Conservation (phyloP, 2,329 filamentous ascomycete species). For the Phialocephala sp. region DNA sequence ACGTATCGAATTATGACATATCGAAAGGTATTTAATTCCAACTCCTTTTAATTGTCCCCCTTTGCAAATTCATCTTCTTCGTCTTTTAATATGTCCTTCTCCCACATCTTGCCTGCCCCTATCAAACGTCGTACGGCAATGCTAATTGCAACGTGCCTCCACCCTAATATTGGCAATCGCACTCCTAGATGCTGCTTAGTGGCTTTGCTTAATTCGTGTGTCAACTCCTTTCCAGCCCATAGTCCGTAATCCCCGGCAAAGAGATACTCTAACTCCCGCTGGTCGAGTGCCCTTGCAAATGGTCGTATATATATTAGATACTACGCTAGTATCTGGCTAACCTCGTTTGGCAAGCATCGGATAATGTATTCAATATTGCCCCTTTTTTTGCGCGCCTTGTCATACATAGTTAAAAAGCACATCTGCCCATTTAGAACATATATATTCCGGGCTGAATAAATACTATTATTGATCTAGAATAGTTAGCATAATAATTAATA, state of each 20-base stretch:
- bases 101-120: slow-evolving; percentile 9
- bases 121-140: slow-evolving; percentile 6
- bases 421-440: slow-evolving; percentile 23
- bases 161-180: slow-evolving; percentile 2
- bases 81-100: slow-evolving; percentile 15
- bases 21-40: not conserved
- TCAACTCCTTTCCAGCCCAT: not conserved
- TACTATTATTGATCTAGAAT: slow-evolving; percentile 22
- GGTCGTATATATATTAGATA: slow-evolving; percentile 13
- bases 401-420: slow-evolving; percentile 20
- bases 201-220: not conserved
- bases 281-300: slow-evolving; percentile 14
- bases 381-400: slow-evolving; percentile 16
- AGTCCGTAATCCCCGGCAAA: not conserved
- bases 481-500: too few species aligned
- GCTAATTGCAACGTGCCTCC: slow-evolving; percentile 17
- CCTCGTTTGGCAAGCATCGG: slow-evolving; percentile 4
- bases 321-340: slow-evolving; percentile 17
- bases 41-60: slow-evolving; percentile 13
- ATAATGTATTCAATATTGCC: slow-evolving; percentile 25
- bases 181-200: slow-evolving; percentile 20
- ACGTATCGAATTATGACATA: not conserved
- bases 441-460: slow-evolving; percentile 21
- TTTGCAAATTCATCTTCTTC: slow-evolving; percentile 8
- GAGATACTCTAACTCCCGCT: slow-evolving; percentile 12